A percentile compares a stretch with the other conserved stretches of the same genome.
Evolutionary conservation across 805 yeast species (phyloP).

Genomic region (Kodamaea sagamina): DNA sequence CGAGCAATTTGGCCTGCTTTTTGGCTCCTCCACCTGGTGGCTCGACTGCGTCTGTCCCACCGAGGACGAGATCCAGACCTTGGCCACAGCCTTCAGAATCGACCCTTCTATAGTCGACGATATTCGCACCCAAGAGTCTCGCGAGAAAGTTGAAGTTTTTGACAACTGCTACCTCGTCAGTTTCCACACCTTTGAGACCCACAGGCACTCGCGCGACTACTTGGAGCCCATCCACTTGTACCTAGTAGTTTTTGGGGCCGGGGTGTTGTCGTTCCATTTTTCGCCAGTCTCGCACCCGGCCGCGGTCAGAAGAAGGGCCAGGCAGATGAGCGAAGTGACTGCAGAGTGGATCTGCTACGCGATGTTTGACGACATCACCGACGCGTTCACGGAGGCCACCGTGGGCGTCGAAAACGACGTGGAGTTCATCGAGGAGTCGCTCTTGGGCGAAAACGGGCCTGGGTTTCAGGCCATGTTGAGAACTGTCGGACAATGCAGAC

Average conservation of each 20-base stretch:
- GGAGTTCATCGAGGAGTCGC: conserved; percentile 81
- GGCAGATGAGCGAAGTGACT: conserved; percentile 73
- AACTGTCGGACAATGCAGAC: conserved; percentile 75
- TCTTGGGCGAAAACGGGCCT: conserved; percentile 71
- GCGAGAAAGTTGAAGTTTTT: conserved; percentile 26
- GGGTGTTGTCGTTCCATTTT: conserved; percentile 61
- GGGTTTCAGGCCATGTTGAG: conserved; percentile 78
- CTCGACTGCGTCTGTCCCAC: conserved; percentile 26
- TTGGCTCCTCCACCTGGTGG: conserved; percentile 80
- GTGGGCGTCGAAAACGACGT: conserved; percentile 79
- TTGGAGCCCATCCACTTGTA: conserved; percentile 78
- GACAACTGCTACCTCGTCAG: conserved; percentile 23
- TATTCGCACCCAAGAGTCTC: conserved; percentile 24
- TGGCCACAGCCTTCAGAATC: conserved; percentile 25
- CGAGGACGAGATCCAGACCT: conserved; percentile 22
- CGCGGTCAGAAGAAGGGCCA: conserved; percentile 77
- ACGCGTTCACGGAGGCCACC: conserved; percentile 80
- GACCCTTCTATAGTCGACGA: conserved; percentile 27
- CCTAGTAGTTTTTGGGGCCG: conserved; percentile 61
- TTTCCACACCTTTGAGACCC: conserved; percentile 24
- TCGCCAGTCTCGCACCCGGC: conserved; percentile 60
- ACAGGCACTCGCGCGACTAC: conserved; percentile 72
- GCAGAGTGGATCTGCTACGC: conserved; percentile 87
- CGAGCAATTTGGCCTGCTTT: conserved; percentile 65
- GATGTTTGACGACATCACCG: conserved; percentile 79